Evolutionary conservation across 805 yeast species (phyloP), one percentile per base, ranked within the genome.

Genomic region (Yamadazyma sp.): DNA sequence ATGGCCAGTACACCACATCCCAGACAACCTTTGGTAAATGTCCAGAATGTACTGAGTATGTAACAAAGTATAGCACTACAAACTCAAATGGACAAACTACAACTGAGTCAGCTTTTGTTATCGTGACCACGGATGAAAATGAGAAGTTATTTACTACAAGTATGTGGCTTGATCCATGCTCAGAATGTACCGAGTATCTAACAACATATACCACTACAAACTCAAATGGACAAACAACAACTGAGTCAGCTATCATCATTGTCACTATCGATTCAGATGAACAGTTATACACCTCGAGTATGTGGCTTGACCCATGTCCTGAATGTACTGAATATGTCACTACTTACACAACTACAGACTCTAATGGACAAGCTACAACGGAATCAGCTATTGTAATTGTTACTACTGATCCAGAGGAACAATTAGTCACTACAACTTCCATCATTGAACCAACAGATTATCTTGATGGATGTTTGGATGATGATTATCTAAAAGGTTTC

Each of bases 101-200:
- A n/a, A 28, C 31, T 13, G 23, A 19, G 12, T n/a, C 67, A 45
- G 23, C 40, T 11, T 41, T 44, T 25, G 44, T 35, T 16, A 45
- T 58, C 17, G 57, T 55, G 27, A 58, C 63, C 43, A 60, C 64
- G 32, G 63, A 60, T 37, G 33, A 36, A 12, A 44, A 36, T 12
- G 42, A 31, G 4, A 17, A 30, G 13, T 17, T 30, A 4, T 13
- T 22, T 18, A 20, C 24, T 12, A 30, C 23, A 3, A 26, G 27
- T 9, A 13, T 26, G 10, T n/a, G 35, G 24, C 5, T 27, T 25
- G 33, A 19, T 13, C 30, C 15, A 12, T 36, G 39, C 15, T 26
- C 30, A 19, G 36, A 35, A 31, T 24, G 31, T 28, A 28, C 23
- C 7, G 17, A 19, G 7, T 18, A 19, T 16, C 6, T 6, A 8